phyloP scores from a whole-genome alignment of 345 rosid genomes.

The Cardiospermum halicacabum region DNA sequence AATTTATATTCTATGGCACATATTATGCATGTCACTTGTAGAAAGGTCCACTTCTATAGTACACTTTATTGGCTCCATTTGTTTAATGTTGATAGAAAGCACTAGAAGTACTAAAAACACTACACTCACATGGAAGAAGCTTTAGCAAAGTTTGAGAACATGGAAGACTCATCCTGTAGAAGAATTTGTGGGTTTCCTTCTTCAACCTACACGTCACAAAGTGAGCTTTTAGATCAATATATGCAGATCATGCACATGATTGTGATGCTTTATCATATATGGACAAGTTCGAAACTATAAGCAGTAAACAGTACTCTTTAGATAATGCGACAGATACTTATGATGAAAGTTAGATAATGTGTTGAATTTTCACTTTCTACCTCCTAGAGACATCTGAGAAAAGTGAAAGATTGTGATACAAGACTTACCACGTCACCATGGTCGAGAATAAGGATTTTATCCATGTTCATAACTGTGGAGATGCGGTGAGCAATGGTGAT shows the following conservation, averaged over 20 bases:
- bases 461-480: conserved; percentile 73
- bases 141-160: conserved; percentile 66
- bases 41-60: too few species aligned
- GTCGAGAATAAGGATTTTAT: conserved; percentile 62
- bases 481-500: conserved; percentile 94
- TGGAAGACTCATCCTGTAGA: conserved; percentile 45
- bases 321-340: neutral
- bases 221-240: neutral
- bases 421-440: conserved; percentile 55
- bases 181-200: conserved; percentile 69
- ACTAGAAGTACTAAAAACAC: neutral
- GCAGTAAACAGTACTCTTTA: neutral
- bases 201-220: conserved; percentile 44
- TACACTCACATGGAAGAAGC: conserved; percentile 61
- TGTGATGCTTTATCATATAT: too few species aligned
- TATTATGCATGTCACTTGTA: too few species aligned
- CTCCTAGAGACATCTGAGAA: neutral
- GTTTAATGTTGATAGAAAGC: neutral
- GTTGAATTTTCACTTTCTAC: neutral
- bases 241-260: neutral
- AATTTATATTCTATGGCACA: too few species aligned
- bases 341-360: neutral
- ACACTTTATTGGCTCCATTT: neutral
- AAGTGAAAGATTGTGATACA: neutral
- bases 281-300: too few species aligned